Evolutionary conservation across 495 filamentous ascomycete genomes (phyloP), one percentile per base, ranked within the genome.

Genomic region (Thozetella sp.): DNA sequence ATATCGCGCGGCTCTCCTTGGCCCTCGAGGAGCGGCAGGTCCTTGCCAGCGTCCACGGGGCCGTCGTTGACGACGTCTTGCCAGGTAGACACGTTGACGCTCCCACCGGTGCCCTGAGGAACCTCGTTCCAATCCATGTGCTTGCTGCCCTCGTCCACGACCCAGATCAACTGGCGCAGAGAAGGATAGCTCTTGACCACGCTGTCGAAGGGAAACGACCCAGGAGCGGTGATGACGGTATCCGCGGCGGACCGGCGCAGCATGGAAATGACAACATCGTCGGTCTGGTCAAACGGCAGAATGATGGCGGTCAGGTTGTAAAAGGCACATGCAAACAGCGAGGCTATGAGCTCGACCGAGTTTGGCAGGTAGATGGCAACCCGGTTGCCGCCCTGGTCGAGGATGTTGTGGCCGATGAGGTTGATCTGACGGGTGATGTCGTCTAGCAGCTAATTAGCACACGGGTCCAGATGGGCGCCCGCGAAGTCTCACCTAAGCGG

Each of bases 331-430:
- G 84, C 82, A 59, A 85, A 83, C 12, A 84, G 78, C 2, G 73
- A 69, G n/a, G 66, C 86, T 46, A 99, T 77, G 53, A 96, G 86
- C 73, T 98, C 95, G 66, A 96, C 80, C 50, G 92, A 96, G 77
- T 99, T 97, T 2, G 93, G 93, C 24, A 98, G 84, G 72, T 95
- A 96, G 62, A 99, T 83, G 23, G 92, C 95, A 24, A 98, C 90
- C 30, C 85, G 88, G 68, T 88, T 88, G n/a, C 82, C 89, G 17
- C 86, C 85, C 59, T 89, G 81, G 60, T 87, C 81, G 34, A 71
- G 64, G 46, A 98, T 76, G 62, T 93, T 82, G 61, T 86, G 79
- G 59, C 95, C 95, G 59, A 98, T 87, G 10, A 96, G 83, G 72
- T 90, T 91, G 67, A 98, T 97, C 72, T 97, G 89, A 57, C 87